Conservation (phyloP, 202 grass and related monocot species). For the Bolboschoenoplectus hybrid region DNA sequence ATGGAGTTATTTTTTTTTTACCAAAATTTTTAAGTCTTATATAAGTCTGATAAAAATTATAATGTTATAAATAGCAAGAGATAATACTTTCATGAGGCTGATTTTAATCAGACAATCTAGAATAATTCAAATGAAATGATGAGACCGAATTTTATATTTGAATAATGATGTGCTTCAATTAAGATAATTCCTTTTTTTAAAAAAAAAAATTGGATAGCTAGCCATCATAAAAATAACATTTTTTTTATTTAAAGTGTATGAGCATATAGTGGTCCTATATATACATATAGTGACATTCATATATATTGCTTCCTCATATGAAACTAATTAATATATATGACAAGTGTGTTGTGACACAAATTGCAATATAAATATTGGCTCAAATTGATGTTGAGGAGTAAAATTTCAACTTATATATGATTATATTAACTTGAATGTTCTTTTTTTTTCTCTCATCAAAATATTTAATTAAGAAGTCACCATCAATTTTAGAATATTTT, state of each 20-base stretch:
- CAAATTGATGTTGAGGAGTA: neutral
- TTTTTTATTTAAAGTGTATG: too few relatives aligned
- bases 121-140: neutral
- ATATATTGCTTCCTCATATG: too few relatives aligned
- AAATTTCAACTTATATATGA: neutral
- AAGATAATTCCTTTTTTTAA: neutral
- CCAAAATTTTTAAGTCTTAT: too few relatives aligned
- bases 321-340: too few relatives aligned
- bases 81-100: neutral
- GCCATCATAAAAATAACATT: neutral
- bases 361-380: neutral
- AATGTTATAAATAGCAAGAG: too few relatives aligned
- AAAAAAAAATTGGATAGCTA: neutral
- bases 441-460: neutral
- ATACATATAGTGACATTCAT: too few relatives aligned
- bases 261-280: too few relatives aligned
- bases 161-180: neutral
- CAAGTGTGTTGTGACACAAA: neutral
- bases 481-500: conserved; percentile 11
- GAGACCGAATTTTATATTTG: neutral
- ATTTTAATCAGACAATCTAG: neutral
- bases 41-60: too few relatives aligned
- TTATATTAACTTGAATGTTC: neutral
- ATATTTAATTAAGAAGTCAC: neutral
- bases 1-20: too few relatives aligned